A percentile compares a stretch with the other conserved stretches of the same genome.
These are phyloP conservation scores for Ophiostoma quercus DNA, from an alignment of 2,329 filamentous ascomycete genomes.

Conservation along the genomic window DNA sequence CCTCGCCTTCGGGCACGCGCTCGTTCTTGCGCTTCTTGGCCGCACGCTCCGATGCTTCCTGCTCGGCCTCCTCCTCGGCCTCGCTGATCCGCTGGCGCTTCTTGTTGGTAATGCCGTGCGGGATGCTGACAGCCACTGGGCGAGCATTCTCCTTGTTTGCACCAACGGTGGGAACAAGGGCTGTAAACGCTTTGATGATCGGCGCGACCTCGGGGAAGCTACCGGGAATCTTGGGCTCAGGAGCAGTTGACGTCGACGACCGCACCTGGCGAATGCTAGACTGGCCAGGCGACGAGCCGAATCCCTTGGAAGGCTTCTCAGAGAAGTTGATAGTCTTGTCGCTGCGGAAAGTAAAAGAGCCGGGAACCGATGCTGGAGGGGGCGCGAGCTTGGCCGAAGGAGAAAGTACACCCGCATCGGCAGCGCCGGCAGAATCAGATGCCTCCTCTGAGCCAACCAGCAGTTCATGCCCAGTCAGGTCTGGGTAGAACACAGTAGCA, in stretches of 20 bases:
- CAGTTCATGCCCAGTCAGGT: slow-evolving; percentile 40
- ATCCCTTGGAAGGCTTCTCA: slow-evolving; percentile 44
- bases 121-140: slow-evolving; percentile 42
- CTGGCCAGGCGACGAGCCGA: slow-evolving; percentile 55
- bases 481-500: slow-evolving; percentile 47
- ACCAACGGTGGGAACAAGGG: slow-evolving; percentile 30
- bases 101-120: slow-evolving; percentile 61
- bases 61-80: slow-evolving; percentile 52
- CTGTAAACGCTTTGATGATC: slow-evolving; percentile 17
- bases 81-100: slow-evolving; percentile 56
- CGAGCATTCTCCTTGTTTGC: slow-evolving; percentile 54
- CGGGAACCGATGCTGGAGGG: slow-evolving; percentile 43
- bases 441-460: slow-evolving; percentile 14
- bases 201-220: slow-evolving; percentile 55
- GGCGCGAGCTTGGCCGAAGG: slow-evolving; percentile 19
- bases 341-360: slow-evolving; percentile 60
- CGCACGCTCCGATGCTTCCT: slow-evolving; percentile 45
- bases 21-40: slow-evolving; percentile 56
- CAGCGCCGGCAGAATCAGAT: not conserved
- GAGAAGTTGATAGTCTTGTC: slow-evolving; percentile 60
- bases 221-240: slow-evolving; percentile 30
- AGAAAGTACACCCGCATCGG: not conserved
- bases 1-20: slow-evolving; percentile 47
- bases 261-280: slow-evolving; percentile 57
- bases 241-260: slow-evolving; percentile 43